Percentiles rank a stretch among this genome's conserved stretches.
These are phyloP conservation scores for Saposhnikovia divaricata DNA, from an alignment of 129 eudicot genomes.

Conservation along the genomic window DNA sequence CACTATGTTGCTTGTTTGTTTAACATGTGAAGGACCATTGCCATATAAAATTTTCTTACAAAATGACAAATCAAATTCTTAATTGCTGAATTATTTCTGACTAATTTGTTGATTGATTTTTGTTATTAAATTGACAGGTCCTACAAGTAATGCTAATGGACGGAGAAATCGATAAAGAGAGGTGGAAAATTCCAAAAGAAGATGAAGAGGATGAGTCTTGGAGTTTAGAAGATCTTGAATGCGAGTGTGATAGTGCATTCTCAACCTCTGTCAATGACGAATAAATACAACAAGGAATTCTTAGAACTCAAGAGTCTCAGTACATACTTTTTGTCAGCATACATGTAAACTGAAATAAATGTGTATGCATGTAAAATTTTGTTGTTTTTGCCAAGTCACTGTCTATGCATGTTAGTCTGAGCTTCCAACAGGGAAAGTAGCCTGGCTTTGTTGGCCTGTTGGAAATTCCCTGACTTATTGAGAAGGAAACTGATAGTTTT, in stretches of 20 bases:
- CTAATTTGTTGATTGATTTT: neutral
- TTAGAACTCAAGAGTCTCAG: neutral
- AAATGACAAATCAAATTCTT: neutral
- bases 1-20: neutral
- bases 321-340: neutral
- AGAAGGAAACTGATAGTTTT: neutral
- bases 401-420: neutral
- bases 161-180: conserved; percentile 32
- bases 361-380: neutral
- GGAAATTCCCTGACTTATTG: neutral
- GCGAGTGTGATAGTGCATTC: conserved; percentile 25
- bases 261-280: neutral
- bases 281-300: neutral
- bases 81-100: neutral
- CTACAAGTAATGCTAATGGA: conserved; percentile 33
- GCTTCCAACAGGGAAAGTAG: neutral
- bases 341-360: neutral
- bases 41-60: neutral
- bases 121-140: conserved; percentile 20
- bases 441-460: neutral
- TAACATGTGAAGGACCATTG: neutral
- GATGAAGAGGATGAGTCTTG: conserved; percentile 42
- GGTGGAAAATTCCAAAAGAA: conserved; percentile 53
- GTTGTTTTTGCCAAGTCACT: neutral
- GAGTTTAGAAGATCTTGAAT: conserved; percentile 57